Conservation (phyloP, 1,139 yeast genomes). For the Yamadazyma aaseri region DNA sequence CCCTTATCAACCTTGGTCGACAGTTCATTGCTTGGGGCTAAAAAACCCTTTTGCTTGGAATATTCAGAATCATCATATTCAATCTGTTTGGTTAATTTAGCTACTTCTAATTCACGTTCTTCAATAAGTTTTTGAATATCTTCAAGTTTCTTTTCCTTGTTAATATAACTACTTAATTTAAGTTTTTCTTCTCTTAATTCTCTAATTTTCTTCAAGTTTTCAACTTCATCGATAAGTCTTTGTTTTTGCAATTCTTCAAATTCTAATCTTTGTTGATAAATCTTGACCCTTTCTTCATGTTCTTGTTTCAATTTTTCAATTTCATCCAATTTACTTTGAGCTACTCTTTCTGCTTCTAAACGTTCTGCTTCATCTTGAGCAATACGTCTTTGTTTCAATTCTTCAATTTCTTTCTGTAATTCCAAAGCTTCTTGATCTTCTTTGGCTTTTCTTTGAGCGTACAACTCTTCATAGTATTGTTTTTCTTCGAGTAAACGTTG, state of each 20-base stretch:
- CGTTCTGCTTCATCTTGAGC: conserved; percentile 27
- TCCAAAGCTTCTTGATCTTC: conserved; percentile 24
- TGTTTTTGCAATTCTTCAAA: conserved; percentile 37
- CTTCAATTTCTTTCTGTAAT: conserved; percentile 33
- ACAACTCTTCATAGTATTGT: conserved; percentile 26
- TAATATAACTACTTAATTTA: conserved; percentile 28
- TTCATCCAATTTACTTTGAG: conserved; percentile 33
- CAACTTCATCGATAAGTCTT: conserved; percentile 38
- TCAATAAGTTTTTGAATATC: conserved; percentile 36
- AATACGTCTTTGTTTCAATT: conserved; percentile 24
- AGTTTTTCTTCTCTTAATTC: conserved; percentile 40
- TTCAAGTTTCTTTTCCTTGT: conserved; percentile 24
- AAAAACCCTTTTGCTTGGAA: conserved; percentile 15
- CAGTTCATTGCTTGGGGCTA: conserved; percentile 6
- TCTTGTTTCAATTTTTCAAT: conserved; percentile 35
- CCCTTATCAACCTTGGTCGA: conserved; percentile 5
- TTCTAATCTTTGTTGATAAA: conserved; percentile 31
- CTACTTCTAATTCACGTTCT: conserved; percentile 36
- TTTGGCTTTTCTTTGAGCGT: conserved; percentile 25
- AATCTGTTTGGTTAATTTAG: conserved; percentile 33
- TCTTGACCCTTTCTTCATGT: conserved; percentile 30
- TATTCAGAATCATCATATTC: conserved; percentile 32
- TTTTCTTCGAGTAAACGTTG: conserved; percentile 25
- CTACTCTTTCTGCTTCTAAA: conserved; percentile 31
- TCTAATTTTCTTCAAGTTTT: conserved; percentile 37